Conservation (phyloP, 2,329 filamentous ascomycete genomes). For the Ophiostoma pallidulum region DNA sequence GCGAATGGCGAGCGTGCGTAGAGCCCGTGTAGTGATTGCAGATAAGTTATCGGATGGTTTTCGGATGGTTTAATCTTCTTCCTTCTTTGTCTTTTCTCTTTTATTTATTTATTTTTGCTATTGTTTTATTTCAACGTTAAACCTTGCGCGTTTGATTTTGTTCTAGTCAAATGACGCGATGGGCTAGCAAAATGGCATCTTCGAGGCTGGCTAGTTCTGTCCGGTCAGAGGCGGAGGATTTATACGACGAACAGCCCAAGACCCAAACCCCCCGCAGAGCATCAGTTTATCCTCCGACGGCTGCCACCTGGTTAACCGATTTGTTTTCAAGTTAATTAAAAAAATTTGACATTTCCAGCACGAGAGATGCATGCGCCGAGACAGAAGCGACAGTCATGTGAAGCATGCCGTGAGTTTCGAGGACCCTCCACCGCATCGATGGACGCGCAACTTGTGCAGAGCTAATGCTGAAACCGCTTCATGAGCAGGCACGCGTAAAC, state of each 20-base stretch:
- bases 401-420: slow-evolving; percentile 10
- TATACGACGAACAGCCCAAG: too few species aligned
- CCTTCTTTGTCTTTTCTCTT: too few species aligned
- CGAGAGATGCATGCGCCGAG: neutral
- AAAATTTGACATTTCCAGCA: too few species aligned
- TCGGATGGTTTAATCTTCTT: too few species aligned
- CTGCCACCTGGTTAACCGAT: too few species aligned
- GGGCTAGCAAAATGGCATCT: neutral
- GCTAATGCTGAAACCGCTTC: neutral
- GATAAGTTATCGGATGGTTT: slow-evolving; percentile 1
- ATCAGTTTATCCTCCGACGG: too few species aligned
- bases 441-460: neutral
- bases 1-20: too few species aligned
- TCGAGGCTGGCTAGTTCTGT: neutral
- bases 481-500: slow-evolving; percentile 7
- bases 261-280: too few species aligned
- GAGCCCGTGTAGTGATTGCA: neutral
- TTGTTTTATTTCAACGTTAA: neutral
- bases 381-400: slow-evolving; percentile 12
- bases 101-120: neutral
- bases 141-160: too few species aligned
- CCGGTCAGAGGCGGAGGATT: neutral
- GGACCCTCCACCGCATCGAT: neutral
- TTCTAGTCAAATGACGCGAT: slow-evolving; percentile 1
- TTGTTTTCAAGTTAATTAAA: too few species aligned